Base-by-base conservation (phyloP, 805 yeast genomes). In the Candida sanyiensis region DNA sequence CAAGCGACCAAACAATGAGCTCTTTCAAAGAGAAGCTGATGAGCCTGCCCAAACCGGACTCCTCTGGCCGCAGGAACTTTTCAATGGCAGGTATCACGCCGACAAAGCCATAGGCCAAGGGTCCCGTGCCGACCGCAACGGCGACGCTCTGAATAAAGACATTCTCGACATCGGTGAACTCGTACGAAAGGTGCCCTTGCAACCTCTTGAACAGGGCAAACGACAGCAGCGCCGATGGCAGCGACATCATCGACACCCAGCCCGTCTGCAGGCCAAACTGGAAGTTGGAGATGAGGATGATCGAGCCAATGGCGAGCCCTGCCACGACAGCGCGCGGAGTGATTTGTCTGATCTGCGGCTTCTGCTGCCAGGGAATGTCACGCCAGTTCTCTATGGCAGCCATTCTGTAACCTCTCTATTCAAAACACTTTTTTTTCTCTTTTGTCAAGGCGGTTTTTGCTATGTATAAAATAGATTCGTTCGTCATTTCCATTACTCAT, bases 241-340 rank as follows among this genome's bases (percentile, higher is more conserved):
- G 66, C 17, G 96, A 84, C 98, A 90, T 93, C 98, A 90, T 90
- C 9, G 96, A 87, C 6, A 93, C 96, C 98, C 98, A 90, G 2
- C 98, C 98, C 0, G 97, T 90, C 57, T 90, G 98, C 16, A 90
- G 66, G 1, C 97, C 98, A 58, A 90, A 90, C 57, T 90, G 97
- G 63, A 93, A 93, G 60, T 90, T 90, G 4, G 96, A 86, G 13
- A 88, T 67, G 19, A 93, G 67, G 23, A 93, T 89, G 20, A 90
- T 63, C 0, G 96, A 75, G 0, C 98, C 98, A n/a, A 90, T 87
- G 1, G 66, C 50, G 19, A 90, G 63, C 0, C 97, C 97, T 1
- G 81, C 84, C 1, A 80, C 25, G 0, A 86, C 77, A 3, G 93
- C 81, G 36, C 95, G 63, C 4, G 77, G 48, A 0, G 97, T 87